Conservation (phyloP, 1,284 basidiomycete genomes). For the Heliocybe sulcata region DNA sequence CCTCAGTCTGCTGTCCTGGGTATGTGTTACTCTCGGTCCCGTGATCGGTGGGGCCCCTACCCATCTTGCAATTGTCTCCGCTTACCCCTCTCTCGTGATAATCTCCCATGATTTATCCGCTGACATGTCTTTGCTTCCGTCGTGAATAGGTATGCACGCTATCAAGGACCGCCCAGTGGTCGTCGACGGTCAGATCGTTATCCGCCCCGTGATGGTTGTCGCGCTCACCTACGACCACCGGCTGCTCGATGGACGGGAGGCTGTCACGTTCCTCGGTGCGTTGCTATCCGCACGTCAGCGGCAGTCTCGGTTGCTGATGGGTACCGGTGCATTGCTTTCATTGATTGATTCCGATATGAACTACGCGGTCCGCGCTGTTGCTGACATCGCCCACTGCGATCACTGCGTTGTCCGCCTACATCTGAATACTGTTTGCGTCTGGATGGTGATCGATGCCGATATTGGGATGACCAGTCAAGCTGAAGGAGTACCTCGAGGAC, state of each 20-base stretch:
- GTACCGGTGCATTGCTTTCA: not conserved
- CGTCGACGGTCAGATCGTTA: constrained; percentile 90
- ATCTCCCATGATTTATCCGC: not conserved
- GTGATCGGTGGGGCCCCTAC: not conserved
- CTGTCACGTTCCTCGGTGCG: constrained; percentile 94
- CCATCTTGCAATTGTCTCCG: constrained; percentile 1
- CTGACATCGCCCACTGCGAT: constrained; percentile 9
- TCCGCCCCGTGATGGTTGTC: constrained; percentile 95
- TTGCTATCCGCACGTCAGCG: constrained; percentile 8
- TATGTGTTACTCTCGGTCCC: constrained; percentile 21
- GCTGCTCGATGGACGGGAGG: constrained; percentile 93
- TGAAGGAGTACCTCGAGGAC: constrained; percentile 68
- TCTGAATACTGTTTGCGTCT: not conserved
- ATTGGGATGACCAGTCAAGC: constrained; percentile 39
- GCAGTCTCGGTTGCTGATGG: not conserved
- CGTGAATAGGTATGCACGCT: constrained; percentile 77
- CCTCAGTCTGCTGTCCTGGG: constrained; percentile 93
- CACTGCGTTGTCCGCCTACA: constrained; percentile 6
- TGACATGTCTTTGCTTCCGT: constrained; percentile 2
- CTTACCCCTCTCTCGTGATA: not conserved
- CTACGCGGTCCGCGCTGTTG: not conserved
- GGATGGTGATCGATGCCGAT: constrained; percentile 1
- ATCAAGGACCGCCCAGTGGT: constrained; percentile 95
- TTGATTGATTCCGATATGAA: constrained; percentile 2
- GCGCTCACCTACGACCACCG: constrained; percentile 96